These are phyloP conservation scores for Pythium apleroticum DNA, from an alignment of 352 stramenopile species.

Conservation along the genomic window DNA sequence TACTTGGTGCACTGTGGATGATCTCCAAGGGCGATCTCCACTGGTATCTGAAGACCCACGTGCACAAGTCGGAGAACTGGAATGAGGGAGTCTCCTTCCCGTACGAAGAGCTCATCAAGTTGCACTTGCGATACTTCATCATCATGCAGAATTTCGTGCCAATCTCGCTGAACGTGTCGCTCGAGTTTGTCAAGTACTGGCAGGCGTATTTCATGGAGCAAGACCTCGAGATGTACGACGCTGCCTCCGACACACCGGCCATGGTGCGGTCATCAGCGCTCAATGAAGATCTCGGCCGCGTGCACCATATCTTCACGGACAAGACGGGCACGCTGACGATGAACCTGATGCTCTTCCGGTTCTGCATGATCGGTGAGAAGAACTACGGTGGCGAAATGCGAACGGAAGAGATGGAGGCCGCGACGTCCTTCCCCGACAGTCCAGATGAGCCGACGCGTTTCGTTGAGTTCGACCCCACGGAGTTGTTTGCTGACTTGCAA, in stretches of 20 bases:
- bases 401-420: conserved; percentile 48
- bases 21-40: conserved; percentile 54
- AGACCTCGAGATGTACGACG: conserved; percentile 91
- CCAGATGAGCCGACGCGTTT: conserved; percentile 28
- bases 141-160: conserved; percentile 98
- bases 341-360: conserved; percentile 97
- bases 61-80: conserved; percentile 25
- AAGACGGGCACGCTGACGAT: conserved; percentile 96
- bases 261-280: conserved; percentile 81
- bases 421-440: conserved; percentile 2
- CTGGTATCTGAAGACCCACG: conserved; percentile 56
- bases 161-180: conserved; percentile 98
- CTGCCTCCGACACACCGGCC: conserved; percentile 83
- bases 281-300: conserved; percentile 92
- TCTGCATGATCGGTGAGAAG: conserved; percentile 92
- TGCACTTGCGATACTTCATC: conserved; percentile 94
- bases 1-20: conserved; percentile 75
- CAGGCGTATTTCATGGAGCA: conserved; percentile 95
- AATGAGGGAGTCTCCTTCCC: conserved; percentile 39
- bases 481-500: conserved; percentile 61
- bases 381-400: conserved; percentile 88
- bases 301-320: conserved; percentile 93
- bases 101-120: conserved; percentile 61
- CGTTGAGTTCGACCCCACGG: conserved; percentile 71
- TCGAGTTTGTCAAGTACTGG: conserved; percentile 96